A percentile compares a stretch with the other conserved stretches of the same genome.
phyloP scores from a whole-genome alignment of 2,329 filamentous ascomycete genomes.

The Ceratocystis eucalypticola region DNA sequence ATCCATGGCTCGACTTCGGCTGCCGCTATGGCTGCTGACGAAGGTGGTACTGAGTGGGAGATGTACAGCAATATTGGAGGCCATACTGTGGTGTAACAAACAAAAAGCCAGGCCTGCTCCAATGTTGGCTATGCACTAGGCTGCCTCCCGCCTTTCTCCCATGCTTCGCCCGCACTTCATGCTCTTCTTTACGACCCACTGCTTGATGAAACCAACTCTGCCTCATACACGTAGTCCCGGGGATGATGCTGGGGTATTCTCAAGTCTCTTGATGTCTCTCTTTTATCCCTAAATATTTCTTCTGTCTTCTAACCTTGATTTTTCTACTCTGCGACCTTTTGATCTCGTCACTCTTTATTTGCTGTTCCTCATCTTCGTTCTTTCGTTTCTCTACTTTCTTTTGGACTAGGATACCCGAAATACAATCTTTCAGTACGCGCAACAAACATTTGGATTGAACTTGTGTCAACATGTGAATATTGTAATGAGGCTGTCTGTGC shows the following conservation, averaged over 20 bases:
- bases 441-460: neutral
- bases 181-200: neutral
- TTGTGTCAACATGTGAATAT: neutral
- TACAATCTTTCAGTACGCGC: constrained; percentile 7
- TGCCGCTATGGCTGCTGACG: constrained; percentile 19
- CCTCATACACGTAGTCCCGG: constrained; percentile 19
- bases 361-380: constrained; percentile 2
- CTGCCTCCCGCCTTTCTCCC: too few relatives aligned
- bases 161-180: too few relatives aligned
- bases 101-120: too few relatives aligned
- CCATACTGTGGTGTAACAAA: constrained; percentile 11
- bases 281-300: neutral
- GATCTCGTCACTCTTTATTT: constrained; percentile 3
- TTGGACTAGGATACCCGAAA: constrained; percentile 16
- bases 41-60: constrained; percentile 31
- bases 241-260: neutral
- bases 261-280: constrained; percentile 1
- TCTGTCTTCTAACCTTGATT: constrained; percentile 5
- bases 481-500: neutral
- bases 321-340: neutral
- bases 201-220: neutral
- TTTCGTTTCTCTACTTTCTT: constrained; percentile 5
- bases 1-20: neutral
- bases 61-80: constrained; percentile 36
- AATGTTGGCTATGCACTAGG: too few relatives aligned